Percentiles rank a stretch among this genome's conserved stretches.
These are phyloP conservation scores for Pestalotiopsis sp. DNA, from an alignment of 2,329 filamentous ascomycete genomes.

Conservation along the genomic window DNA sequence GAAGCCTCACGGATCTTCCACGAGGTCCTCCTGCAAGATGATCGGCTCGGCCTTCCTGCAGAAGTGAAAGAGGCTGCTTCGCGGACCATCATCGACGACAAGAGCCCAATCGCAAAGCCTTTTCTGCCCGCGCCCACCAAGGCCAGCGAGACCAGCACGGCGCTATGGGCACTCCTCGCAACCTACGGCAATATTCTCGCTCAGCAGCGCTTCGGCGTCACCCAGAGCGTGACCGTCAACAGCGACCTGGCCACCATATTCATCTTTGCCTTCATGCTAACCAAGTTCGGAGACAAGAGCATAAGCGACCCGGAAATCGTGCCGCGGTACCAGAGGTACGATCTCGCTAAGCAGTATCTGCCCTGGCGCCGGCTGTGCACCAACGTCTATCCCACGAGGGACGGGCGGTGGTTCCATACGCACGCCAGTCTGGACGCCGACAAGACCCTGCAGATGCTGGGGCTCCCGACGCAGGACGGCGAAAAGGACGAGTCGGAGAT, in stretches of 20 bases:
- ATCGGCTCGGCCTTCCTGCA: constrained; percentile 26
- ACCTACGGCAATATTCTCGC: constrained; percentile 31
- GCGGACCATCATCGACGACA: constrained; percentile 27
- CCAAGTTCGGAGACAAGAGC: constrained; percentile 25
- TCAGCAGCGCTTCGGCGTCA: constrained; percentile 21
- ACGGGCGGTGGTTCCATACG: constrained; percentile 37
- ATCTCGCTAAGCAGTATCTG: constrained; percentile 25
- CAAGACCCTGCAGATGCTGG: constrained; percentile 34
- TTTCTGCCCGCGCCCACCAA: constrained; percentile 32
- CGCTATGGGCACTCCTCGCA: constrained; percentile 31
- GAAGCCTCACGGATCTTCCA: constrained; percentile 31
- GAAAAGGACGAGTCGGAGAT: constrained; percentile 32
- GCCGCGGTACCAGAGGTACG: constrained; percentile 25
- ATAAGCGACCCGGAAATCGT: constrained; percentile 22
- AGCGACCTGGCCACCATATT: constrained; percentile 32
- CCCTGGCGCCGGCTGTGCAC: constrained; percentile 35
- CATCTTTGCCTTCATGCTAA: constrained; percentile 30
- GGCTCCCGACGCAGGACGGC: constrained; percentile 25
- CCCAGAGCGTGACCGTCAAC: constrained; percentile 27
- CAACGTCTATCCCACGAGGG: constrained; percentile 33
- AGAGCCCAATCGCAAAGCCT: constrained; percentile 22
- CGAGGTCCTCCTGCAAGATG: constrained; percentile 25
- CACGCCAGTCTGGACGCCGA: constrained; percentile 34
- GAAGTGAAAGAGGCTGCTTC: constrained; percentile 23
- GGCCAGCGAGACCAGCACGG: constrained; percentile 31